Conservation (phyloP, 2,329 filamentous ascomycete genomes). For the Penicillium vulpinum region DNA sequence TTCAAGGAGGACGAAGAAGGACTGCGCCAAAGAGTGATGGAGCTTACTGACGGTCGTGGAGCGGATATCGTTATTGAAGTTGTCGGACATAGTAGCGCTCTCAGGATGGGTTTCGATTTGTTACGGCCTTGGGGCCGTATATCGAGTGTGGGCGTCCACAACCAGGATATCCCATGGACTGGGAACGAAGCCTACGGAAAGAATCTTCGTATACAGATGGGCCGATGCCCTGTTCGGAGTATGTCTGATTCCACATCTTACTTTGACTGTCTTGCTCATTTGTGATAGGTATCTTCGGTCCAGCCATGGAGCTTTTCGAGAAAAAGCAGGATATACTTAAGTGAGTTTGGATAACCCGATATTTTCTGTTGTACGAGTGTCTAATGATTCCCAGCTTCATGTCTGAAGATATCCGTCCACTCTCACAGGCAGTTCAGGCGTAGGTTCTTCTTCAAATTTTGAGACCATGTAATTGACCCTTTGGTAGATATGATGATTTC, state of each 20-base stretch:
- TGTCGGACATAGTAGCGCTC: conserved; percentile 66
- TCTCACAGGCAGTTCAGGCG: conserved; percentile 62
- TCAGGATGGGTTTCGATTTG: conserved; percentile 70
- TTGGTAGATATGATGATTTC: conserved; percentile 62
- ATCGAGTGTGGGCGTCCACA: conserved; percentile 73
- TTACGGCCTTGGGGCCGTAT: conserved; percentile 70
- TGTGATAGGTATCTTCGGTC: conserved; percentile 55
- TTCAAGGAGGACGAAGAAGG: conserved; percentile 65
- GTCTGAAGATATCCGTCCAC: conserved; percentile 70
- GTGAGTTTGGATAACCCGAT: conserved; percentile 46
- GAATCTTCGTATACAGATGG: conserved; percentile 71
- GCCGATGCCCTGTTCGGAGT: conserved; percentile 65
- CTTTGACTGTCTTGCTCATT: background rate
- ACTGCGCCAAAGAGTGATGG: conserved; percentile 59
- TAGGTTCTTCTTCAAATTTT: conserved; percentile 14
- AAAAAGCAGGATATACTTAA: conserved; percentile 64
- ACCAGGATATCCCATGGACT: conserved; percentile 66
- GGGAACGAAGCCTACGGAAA: conserved; percentile 65
- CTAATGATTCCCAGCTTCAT: conserved; percentile 59
- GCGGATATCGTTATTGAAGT: conserved; percentile 82
- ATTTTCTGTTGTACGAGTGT: background rate
- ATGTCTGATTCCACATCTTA: background rate
- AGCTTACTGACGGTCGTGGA: conserved; percentile 73
- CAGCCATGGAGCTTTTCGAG: conserved; percentile 62
- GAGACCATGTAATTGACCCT: background rate